Base-by-base conservation (phyloP, 768 basidiomycete species). In the Leucosporidium creatinivorum region DNA sequence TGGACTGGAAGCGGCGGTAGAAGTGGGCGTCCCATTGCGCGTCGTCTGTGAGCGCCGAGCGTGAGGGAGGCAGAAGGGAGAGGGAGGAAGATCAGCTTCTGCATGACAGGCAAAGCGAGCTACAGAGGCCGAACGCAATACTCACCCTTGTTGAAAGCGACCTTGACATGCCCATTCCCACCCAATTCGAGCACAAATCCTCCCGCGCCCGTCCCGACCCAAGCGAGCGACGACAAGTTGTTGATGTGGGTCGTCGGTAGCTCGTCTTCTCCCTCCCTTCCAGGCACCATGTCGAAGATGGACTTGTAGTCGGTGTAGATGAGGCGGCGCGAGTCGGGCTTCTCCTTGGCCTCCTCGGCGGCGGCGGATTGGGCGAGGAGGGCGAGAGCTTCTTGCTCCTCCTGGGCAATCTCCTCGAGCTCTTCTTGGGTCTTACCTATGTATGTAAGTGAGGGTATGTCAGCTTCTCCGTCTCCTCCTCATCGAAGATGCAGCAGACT, bases 171-270 rank as follows among this genome's bases (percentile, higher is more conserved):
- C 2, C 90, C 89, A 68, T 82, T 83, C 18, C 84, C 84, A n/a
- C 89, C 77, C 69, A 86, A 86, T 74, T 90, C 88, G 3, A 93
- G 80, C 12, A 93, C 83, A 76, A 87, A 89, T 21, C 84, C 77
- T 47, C 85, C 82, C 5, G 81, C 80, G 10, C 91, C 89, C 73
- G 89, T 90, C 4, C 85, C 84, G 12, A 94, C 87, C 92, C 92
- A 92, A 8, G 88, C 84, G 70, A 54, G 17, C 26, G 56, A 30
- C 21, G 47, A 58, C 23, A 64, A 4, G 8, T 44, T 18, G 15
- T 15, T n/a, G 18, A 70, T 13, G 13, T 30, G 50, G 84, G 81
- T 25, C 74, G 78, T 69, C 85, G 48, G 48, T 23, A 4, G 26
- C 28, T 33, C n/a, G 13, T 49, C 9, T 7, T 17, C 8, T 19